Conservation (phyloP, 2,329 filamentous ascomycete species). For the Dactylellina haptotyla region DNA sequence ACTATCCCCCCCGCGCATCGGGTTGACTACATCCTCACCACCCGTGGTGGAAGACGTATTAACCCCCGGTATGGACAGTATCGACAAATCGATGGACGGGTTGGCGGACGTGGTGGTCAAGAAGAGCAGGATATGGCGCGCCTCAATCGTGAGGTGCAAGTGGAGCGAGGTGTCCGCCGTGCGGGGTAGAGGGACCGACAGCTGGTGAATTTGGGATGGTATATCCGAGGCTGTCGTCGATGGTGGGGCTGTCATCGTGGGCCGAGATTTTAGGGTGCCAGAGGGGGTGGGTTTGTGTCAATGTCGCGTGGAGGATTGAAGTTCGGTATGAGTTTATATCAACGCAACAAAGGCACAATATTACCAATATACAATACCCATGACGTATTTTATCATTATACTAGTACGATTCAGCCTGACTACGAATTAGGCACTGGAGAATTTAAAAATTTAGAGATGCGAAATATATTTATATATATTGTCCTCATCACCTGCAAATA, state of each 20-base stretch:
- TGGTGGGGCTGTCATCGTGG: conserved; percentile 20
- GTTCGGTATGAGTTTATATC: conserved; percentile 2
- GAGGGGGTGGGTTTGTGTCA: neutral
- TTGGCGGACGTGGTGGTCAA: conserved; percentile 70
- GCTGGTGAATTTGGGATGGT: conserved; percentile 61
- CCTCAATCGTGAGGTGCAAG: conserved; percentile 69
- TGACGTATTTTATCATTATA: neutral
- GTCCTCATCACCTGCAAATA: conserved; percentile 19
- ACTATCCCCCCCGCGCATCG: conserved; percentile 36
- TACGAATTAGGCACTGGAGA: neutral
- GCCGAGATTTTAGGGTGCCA: too few species aligned
- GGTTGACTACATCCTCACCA: conserved; percentile 35
- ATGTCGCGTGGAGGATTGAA: neutral
- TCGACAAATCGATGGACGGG: conserved; percentile 61
- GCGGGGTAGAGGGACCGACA: conserved; percentile 71
- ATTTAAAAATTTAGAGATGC: neutral
- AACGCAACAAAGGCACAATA: neutral
- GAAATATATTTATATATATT: conserved; percentile 29
- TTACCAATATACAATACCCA: neutral
- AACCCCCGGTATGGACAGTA: conserved; percentile 58
- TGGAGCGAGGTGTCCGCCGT: conserved; percentile 72
- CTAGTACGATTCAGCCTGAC: neutral
- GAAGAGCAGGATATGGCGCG: conserved; percentile 70
- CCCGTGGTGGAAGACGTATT: conserved; percentile 14
- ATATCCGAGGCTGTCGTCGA: neutral